These are phyloP conservation scores for Tripidium arundinaceum DNA, from an alignment of 202 grass and related monocot species.

Conservation along the genomic window DNA sequence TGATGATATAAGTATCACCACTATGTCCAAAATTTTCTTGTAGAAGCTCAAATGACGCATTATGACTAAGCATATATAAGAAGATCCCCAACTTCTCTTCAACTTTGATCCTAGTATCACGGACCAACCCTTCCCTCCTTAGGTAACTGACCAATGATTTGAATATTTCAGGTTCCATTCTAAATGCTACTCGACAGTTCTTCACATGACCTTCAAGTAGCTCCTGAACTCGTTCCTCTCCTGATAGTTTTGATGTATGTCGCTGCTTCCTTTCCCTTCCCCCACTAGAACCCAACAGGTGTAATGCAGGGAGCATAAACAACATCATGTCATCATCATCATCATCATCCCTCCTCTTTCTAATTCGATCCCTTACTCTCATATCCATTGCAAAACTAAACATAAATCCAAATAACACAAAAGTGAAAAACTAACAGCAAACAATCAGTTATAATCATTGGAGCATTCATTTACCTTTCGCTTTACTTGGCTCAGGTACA, in stretches of 20 bases:
- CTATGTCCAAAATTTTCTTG: background rate
- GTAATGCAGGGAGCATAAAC: background rate
- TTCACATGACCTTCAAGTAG: no score
- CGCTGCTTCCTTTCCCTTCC: background rate
- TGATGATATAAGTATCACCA: background rate
- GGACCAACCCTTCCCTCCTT: background rate
- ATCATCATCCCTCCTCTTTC: background rate
- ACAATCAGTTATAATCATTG: no score
- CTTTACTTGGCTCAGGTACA: no score
- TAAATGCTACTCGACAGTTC: background rate
- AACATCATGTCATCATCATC: background rate
- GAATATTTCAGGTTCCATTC: background rate
- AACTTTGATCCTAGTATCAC: background rate
- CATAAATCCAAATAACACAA: no score
- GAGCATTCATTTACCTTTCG: no score
- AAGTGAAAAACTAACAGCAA: no score
- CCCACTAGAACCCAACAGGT: background rate
- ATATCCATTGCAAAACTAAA: background rate
- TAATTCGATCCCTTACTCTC: no score
- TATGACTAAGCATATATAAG: no score
- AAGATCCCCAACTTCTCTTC: background rate
- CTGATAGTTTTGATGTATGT: background rate
- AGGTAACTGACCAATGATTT: background rate
- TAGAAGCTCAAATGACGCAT: background rate
- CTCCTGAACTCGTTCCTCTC: no score